Evolutionary conservation across 148 eudicot species (phyloP), one percentile per base, ranked within the genome.

Genomic region (Chenopodium quinoa): DNA sequence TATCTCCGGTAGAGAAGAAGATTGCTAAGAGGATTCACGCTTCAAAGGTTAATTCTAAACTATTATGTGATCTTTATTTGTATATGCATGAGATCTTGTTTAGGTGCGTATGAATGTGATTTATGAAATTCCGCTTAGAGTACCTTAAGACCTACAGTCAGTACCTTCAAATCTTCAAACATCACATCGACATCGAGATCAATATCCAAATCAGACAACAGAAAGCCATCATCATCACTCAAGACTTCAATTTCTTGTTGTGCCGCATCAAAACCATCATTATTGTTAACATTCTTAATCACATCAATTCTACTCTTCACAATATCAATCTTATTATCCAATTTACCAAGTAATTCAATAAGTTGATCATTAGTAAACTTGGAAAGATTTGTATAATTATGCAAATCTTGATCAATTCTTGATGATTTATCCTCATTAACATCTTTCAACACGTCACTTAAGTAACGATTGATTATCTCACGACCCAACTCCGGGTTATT

Each of bases 241-340:
- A 56, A 56, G 6, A 56, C 22, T 56, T 56, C 6, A 56, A 14
- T 16, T 13, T 12, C 17, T 16, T 14, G 16, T 56, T 56, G 62
- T 14, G 17, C 22, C 17, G 4, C 19, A 0, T 11, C 32, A 67
- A 34, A 46, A 74, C 44, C 44, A 37, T 37, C 44, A 37, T 37
- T 37, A 5, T 37, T 37, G 44, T 5, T 37, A 37, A 37, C 44
- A 37, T n/a, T 73, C 73, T 81, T 73, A 23, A 72, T 64, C 44
- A 72, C 8, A 50, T 29, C 80, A 79, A 85, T 74, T 46, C 25
- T 85, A 25, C 75, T 64, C 64, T 70, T 79, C 13, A 82, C 82
- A n/a, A 27, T 19, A 8, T 85, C 84, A 32, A 85, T 31, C 75
- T 78, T 81, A 20, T 73, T n/a, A 56, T 85, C 80, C 84, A 84